Conservation (phyloP, 2,329 filamentous ascomycete species). For the Bipolaris gigantea region DNA sequence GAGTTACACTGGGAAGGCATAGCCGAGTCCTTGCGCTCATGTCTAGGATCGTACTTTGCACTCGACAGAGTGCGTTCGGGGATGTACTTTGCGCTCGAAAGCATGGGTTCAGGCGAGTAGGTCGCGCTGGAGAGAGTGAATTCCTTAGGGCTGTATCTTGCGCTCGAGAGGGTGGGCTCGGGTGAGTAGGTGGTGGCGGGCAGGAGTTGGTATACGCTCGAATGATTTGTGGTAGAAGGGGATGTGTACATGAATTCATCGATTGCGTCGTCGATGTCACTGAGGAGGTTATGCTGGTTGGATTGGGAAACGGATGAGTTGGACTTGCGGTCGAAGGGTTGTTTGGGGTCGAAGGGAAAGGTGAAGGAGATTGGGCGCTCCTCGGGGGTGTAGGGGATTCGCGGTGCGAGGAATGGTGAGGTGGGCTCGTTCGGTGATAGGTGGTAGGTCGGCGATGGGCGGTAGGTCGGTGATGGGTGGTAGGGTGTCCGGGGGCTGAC, state of each 20-base stretch:
- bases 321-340: conserved; percentile 20
- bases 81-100: conserved; percentile 17
- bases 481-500: conserved; percentile 6
- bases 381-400: conserved; percentile 16
- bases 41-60: conserved; percentile 11
- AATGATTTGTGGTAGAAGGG: conserved; percentile 16
- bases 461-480: neutral
- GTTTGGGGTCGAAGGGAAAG: conserved; percentile 17
- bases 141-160: conserved; percentile 11
- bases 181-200: conserved; percentile 20
- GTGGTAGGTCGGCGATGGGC: no score
- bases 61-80: conserved; percentile 1
- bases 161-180: conserved; percentile 6
- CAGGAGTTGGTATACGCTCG: conserved; percentile 16
- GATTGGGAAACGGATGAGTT: conserved; percentile 10
- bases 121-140: neutral
- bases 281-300: conserved; percentile 20
- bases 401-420: conserved; percentile 1
- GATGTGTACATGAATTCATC: conserved; percentile 28
- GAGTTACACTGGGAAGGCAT: conserved; percentile 12
- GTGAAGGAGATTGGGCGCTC: conserved; percentile 23
- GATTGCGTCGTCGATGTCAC: conserved; percentile 32
- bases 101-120: neutral
- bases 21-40: conserved; percentile 27
- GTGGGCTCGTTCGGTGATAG: conserved; percentile 1